These are phyloP conservation scores for Actinomucor elegans DNA, from an alignment of 371 early-diverging fungal species.

Conservation along the genomic window DNA sequence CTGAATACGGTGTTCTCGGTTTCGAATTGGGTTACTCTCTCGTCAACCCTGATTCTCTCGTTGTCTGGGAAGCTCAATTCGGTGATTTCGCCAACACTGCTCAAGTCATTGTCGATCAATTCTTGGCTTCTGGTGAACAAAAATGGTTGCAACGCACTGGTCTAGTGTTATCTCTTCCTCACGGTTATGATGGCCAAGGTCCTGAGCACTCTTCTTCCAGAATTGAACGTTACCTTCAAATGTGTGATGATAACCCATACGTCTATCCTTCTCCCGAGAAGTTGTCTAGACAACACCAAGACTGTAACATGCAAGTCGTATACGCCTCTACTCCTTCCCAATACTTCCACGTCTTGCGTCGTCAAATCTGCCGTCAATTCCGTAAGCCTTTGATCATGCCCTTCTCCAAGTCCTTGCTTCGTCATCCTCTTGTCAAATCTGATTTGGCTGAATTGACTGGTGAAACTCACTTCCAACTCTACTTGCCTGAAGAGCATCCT, in stretches of 20 bases:
- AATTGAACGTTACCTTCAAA: constrained; percentile 92
- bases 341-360: constrained; percentile 94
- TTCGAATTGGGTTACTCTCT: constrained; percentile 96
- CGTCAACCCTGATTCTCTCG: constrained; percentile 89
- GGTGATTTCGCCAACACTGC: constrained; percentile 98
- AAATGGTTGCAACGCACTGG: constrained; percentile 97
- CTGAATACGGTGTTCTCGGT: constrained; percentile 95
- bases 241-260: constrained; percentile 94
- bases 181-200: constrained; percentile 98
- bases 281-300: constrained; percentile 89
- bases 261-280: constrained; percentile 79
- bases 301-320: constrained; percentile 97
- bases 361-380: constrained; percentile 96
- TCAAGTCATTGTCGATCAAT: constrained; percentile 97
- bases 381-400: constrained; percentile 90
- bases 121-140: constrained; percentile 93
- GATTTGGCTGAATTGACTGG: constrained; percentile 79
- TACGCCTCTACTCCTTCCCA: constrained; percentile 94
- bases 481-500: constrained; percentile 89
- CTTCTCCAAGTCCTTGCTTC: constrained; percentile 90
- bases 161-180: constrained; percentile 89
- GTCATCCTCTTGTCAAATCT: constrained; percentile 92
- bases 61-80: constrained; percentile 98
- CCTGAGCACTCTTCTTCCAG: constrained; percentile 96
- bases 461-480: constrained; percentile 83